Evolutionary conservation across 208 protist species (phyloP).

Genomic region (Phytomonas sp.): DNA sequence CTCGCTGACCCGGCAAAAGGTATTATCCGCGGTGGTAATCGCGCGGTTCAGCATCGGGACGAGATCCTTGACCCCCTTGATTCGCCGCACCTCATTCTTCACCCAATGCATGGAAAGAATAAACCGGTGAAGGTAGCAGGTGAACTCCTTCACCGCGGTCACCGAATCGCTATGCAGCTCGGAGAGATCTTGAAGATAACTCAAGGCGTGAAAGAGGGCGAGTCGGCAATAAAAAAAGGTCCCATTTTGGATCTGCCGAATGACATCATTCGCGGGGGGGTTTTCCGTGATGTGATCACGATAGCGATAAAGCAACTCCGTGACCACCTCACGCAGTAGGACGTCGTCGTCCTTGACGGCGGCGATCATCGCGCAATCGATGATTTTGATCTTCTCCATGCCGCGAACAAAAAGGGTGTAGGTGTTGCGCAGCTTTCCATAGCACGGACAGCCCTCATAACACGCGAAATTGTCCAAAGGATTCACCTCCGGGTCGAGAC

Average conservation of each 20-base stretch:
- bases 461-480: constrained; percentile 61
- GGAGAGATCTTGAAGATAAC: constrained; percentile 24
- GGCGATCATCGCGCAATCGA: constrained; percentile 69
- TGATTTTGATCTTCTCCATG: constrained; percentile 70
- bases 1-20: constrained; percentile 26
- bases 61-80: constrained; percentile 33
- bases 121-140: constrained; percentile 30
- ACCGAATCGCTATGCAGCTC: constrained; percentile 16
- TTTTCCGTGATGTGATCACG: constrained; percentile 45
- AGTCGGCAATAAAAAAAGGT: constrained; percentile 47
- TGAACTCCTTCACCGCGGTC: constrained; percentile 18
- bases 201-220: constrained; percentile 50
- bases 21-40: constrained; percentile 28
- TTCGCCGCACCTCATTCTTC: constrained; percentile 42
- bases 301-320: constrained; percentile 34
- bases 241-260: constrained; percentile 62
- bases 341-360: constrained; percentile 48
- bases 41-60: constrained; percentile 36
- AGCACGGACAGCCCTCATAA: constrained; percentile 63
- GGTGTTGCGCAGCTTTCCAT: constrained; percentile 33
- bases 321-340: constrained; percentile 30
- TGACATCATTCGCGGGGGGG: constrained; percentile 41
- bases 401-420: constrained; percentile 60
- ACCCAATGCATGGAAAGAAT: constrained; percentile 43
- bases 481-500: constrained; percentile 18